These are phyloP conservation scores for Thielaviopsis populi DNA, from an alignment of 2,329 filamentous ascomycete genomes.

Conservation along the genomic window DNA sequence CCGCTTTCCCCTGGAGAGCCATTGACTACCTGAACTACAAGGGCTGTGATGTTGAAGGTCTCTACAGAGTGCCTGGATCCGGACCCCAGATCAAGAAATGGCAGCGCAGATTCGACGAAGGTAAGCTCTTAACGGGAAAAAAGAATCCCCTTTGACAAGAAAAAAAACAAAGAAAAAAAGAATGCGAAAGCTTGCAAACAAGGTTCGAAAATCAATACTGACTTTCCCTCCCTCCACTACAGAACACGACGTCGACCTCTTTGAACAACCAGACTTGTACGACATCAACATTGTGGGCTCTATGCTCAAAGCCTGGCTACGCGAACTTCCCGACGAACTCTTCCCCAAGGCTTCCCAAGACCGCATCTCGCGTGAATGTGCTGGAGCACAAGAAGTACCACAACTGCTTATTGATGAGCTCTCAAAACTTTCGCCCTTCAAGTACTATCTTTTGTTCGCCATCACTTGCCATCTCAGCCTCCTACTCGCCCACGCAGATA, in stretches of 20 bases:
- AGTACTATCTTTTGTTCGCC: conserved; percentile 94
- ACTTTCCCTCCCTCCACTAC: not conserved
- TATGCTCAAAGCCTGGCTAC: conserved; percentile 91
- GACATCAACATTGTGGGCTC: conserved; percentile 95
- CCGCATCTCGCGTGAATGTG: conserved; percentile 63
- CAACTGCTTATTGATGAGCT: conserved; percentile 81
- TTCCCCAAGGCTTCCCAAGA: conserved; percentile 76
- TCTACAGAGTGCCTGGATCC: conserved; percentile 85
- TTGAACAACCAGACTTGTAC: conserved; percentile 74
- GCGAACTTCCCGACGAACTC: conserved; percentile 85
- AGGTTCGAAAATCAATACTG: not conserved
- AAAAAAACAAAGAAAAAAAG: not conserved
- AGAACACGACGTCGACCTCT: conserved; percentile 83
- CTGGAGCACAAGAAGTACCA: conserved; percentile 63
- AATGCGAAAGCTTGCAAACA: not conserved
- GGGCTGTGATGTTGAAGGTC: conserved; percentile 79
- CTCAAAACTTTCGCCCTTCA: conserved; percentile 86
- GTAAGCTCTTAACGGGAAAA: conserved; percentile 30
- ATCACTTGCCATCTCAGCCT: conserved; percentile 93
- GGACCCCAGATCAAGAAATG: conserved; percentile 84
- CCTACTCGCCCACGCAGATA: conserved; percentile 76
- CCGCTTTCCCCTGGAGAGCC: conserved; percentile 82
- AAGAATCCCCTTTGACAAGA: no score
- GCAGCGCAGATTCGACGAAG: conserved; percentile 79
- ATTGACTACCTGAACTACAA: conserved; percentile 96